Evolutionary conservation across 306 rosid species (phyloP).

Genomic region (Gastrolobium bilobum): DNA sequence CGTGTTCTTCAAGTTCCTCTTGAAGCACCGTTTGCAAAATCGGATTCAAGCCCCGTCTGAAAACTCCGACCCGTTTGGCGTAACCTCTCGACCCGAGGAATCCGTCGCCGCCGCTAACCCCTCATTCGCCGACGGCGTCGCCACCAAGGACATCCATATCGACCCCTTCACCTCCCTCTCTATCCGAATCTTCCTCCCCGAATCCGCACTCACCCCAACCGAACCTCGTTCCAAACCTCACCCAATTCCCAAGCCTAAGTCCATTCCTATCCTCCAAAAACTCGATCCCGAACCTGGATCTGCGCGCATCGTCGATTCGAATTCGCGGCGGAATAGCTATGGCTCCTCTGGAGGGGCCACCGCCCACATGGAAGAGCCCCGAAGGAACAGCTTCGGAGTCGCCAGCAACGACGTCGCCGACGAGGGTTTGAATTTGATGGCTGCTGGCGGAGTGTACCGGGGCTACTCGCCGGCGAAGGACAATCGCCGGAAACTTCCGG

Average conservation of each 20-base stretch:
- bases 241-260: slow-evolving; percentile 47
- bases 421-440: slow-evolving; percentile 78
- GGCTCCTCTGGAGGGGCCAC: slow-evolving; percentile 53
- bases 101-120: slow-evolving; percentile 79
- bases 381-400: slow-evolving; percentile 57
- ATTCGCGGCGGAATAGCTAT: slow-evolving; percentile 70
- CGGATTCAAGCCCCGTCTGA: slow-evolving; percentile 80
- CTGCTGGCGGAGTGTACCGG: slow-evolving; percentile 60
- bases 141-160: slow-evolving; percentile 94
- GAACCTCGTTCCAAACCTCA: slow-evolving; percentile 60
- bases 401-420: slow-evolving; percentile 54
- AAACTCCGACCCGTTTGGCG: slow-evolving; percentile 72
- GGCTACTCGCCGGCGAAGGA: slow-evolving; percentile 74
- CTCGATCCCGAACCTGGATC: slow-evolving; percentile 58
- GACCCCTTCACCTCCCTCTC: slow-evolving; percentile 83
- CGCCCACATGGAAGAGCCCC: slow-evolving; percentile 46
- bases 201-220: slow-evolving; percentile 78
- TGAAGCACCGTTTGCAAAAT: slow-evolving; percentile 96
- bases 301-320: slow-evolving; percentile 18
- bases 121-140: slow-evolving; percentile 80
- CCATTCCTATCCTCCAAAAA: slow-evolving; percentile 16
- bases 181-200: slow-evolving; percentile 93
- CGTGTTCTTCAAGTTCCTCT: slow-evolving; percentile 98
- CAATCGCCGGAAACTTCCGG: slow-evolving; percentile 72
- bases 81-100: slow-evolving; percentile 91